Evolutionary conservation across 257 asterid genomes (phyloP).

Genomic region (Prunella vulgaris): DNA sequence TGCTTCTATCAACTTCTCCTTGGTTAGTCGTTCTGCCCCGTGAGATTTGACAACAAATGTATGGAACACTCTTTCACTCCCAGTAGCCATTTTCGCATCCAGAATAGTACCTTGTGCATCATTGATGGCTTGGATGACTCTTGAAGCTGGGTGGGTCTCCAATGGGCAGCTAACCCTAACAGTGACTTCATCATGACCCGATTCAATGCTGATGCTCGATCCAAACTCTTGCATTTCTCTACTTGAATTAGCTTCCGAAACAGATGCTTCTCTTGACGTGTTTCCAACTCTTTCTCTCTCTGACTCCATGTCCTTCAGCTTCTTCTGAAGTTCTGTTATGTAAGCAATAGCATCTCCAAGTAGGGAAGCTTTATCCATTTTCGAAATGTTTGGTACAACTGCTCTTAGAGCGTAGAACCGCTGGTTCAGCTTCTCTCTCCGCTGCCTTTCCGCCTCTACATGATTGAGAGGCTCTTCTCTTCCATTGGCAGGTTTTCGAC

Average conservation of each 20-base stretch:
- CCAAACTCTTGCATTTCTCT: constrained; percentile 24
- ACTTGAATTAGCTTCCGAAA: constrained; percentile 32
- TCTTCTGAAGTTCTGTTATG: constrained; percentile 85
- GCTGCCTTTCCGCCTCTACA: constrained; percentile 85
- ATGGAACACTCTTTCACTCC: constrained; percentile 55
- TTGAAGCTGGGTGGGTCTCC: constrained; percentile 63
- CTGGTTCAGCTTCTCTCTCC: constrained; percentile 85
- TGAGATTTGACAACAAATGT: constrained; percentile 68
- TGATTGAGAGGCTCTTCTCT: constrained; percentile 88
- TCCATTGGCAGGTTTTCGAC: constrained; percentile 86
- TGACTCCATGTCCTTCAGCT: constrained; percentile 64
- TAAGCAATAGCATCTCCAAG: constrained; percentile 89
- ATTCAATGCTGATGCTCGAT: constrained; percentile 40
- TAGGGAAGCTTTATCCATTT: constrained; percentile 93
- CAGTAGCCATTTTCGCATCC: constrained; percentile 58
- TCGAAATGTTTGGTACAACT: constrained; percentile 86
- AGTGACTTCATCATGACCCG: constrained; percentile 37
- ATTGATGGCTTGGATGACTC: constrained; percentile 56
- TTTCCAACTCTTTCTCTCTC: constrained; percentile 43
- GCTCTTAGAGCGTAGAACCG: constrained; percentile 80
- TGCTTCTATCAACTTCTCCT: constrained; percentile 68
- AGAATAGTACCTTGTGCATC: constrained; percentile 47
- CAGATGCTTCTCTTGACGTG: constrained; percentile 36
- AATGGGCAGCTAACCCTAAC: constrained; percentile 61
- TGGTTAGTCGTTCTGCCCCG: constrained; percentile 58